These are phyloP conservation scores for Collybia mongolica DNA, from an alignment of 768 basidiomycete genomes.

Conservation along the genomic window DNA sequence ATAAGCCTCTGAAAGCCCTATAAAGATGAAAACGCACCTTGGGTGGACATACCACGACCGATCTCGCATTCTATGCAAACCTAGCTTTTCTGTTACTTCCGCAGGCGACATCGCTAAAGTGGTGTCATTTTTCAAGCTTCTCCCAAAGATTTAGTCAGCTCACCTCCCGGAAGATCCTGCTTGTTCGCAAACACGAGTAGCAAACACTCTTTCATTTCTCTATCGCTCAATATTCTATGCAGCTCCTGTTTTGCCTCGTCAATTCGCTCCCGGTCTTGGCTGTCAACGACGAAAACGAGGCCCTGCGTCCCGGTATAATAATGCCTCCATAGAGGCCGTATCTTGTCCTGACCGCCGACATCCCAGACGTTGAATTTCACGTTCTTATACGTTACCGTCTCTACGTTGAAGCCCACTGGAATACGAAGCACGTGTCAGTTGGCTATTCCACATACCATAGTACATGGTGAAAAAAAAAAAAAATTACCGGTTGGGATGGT, in stretches of 20 bases:
- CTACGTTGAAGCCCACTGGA: conserved; percentile 96
- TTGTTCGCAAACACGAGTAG: conserved; percentile 99
- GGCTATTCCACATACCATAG: neutral
- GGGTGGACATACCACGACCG: conserved; percentile 99
- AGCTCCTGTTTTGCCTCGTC: conserved; percentile 96
- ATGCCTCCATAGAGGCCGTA: conserved; percentile 96
- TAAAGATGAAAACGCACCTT: conserved; percentile 53
- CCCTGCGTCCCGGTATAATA: conserved; percentile 99
- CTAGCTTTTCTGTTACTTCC: conserved; percentile 96
- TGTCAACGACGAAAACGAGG: conserved; percentile 97
- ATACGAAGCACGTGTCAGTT: conserved; percentile 1
- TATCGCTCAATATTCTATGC: conserved; percentile 92
- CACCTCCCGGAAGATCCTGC: conserved; percentile 96
- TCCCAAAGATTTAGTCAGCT: neutral
- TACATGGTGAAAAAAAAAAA: neutral
- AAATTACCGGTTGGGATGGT: conserved; percentile 89
- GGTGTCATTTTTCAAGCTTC: too few relatives aligned
- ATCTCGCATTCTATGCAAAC: conserved; percentile 94
- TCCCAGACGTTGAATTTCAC: conserved; percentile 96
- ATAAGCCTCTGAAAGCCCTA: neutral
- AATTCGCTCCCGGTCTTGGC: conserved; percentile 91
- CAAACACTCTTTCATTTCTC: conserved; percentile 98
- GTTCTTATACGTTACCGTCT: conserved; percentile 99
- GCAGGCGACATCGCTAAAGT: conserved; percentile 94
- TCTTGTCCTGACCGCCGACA: conserved; percentile 99